Conservation (phyloP, 371 early-diverging fungal genomes). For the Mortierella sp. region DNA sequence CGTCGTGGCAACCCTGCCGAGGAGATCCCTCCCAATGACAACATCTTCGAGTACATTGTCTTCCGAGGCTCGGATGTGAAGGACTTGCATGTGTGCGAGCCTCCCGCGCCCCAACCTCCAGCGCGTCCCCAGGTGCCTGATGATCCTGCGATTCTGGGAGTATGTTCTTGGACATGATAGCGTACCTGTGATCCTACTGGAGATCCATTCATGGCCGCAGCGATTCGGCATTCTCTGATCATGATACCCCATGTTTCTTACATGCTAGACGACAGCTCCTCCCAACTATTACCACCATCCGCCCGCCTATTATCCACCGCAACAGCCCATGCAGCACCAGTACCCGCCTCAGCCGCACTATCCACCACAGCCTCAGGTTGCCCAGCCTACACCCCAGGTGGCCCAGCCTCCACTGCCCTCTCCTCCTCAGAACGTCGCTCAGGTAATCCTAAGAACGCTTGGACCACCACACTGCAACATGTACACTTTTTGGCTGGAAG, state of each 20-base stretch:
- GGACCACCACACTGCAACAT: too few species aligned
- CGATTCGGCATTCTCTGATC: background rate
- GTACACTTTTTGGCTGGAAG: too few species aligned
- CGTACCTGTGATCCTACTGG: too few species aligned
- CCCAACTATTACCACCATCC: slow-evolving; percentile 43
- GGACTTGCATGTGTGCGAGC: slow-evolving; percentile 89
- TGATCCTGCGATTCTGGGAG: slow-evolving; percentile 90
- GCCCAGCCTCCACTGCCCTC: slow-evolving; percentile 6
- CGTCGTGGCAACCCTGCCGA: slow-evolving; percentile 81
- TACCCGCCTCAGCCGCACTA: slow-evolving; percentile 26
- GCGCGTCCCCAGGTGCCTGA: slow-evolving; percentile 73
- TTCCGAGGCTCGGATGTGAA: slow-evolving; percentile 95
- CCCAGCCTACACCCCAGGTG: slow-evolving; percentile 14
- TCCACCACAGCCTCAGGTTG: slow-evolving; percentile 32
- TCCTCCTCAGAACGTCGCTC: slow-evolving; percentile 20
- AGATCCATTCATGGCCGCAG: too few species aligned
- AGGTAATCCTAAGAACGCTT: slow-evolving; percentile 1
- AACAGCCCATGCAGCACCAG: slow-evolving; percentile 45
- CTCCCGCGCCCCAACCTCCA: slow-evolving; percentile 67
- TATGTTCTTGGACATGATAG: slow-evolving; percentile 59
- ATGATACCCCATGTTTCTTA: background rate
- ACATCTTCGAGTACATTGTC: slow-evolving; percentile 90
- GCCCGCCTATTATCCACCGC: slow-evolving; percentile 33
- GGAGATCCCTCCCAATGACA: slow-evolving; percentile 85
- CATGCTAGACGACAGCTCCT: slow-evolving; percentile 44